These are phyloP conservation scores for Coelastrella sp. DNA, from an alignment of 139 green algal genomes.

Conservation along the genomic window DNA sequence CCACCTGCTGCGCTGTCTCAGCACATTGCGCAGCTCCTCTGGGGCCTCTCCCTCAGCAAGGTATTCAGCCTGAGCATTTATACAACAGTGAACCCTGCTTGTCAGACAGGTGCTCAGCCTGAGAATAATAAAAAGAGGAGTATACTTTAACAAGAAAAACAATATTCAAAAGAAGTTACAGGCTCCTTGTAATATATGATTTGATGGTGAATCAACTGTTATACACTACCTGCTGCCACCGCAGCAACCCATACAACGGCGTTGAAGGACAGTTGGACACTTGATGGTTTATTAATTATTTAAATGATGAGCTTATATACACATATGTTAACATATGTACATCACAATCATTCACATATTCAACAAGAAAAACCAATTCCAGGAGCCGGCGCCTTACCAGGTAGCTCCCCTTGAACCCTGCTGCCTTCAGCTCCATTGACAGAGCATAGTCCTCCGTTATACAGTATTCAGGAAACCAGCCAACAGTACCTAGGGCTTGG, in stretches of 20 bases:
- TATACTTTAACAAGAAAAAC: neutral
- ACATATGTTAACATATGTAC: neutral
- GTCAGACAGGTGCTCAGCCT: neutral
- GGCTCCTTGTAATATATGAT: too few relatives aligned
- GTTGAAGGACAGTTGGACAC: neutral
- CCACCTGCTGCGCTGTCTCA: constrained; percentile 83
- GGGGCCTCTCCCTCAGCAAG: constrained; percentile 74
- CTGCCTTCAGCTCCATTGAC: constrained; percentile 73
- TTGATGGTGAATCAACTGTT: neutral
- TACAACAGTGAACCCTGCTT: neutral
- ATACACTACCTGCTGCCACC: neutral
- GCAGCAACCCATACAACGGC: neutral
- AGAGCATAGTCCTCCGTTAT: constrained; percentile 76
- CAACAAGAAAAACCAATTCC: neutral
- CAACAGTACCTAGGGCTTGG: constrained; percentile 52
- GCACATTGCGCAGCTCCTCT: constrained; percentile 80
- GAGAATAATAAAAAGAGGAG: neutral
- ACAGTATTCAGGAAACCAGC: constrained; percentile 69
- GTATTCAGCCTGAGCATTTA: constrained; percentile 35
- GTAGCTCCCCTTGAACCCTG: constrained; percentile 64
- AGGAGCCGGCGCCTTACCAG: constrained; percentile 44
- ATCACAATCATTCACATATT: neutral
- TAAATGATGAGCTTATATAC: neutral
- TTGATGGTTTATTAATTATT: neutral
- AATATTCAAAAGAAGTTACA: too few relatives aligned